phyloP scores from a whole-genome alignment of 495 filamentous ascomycete genomes.

The Penicillium antarcticum region DNA sequence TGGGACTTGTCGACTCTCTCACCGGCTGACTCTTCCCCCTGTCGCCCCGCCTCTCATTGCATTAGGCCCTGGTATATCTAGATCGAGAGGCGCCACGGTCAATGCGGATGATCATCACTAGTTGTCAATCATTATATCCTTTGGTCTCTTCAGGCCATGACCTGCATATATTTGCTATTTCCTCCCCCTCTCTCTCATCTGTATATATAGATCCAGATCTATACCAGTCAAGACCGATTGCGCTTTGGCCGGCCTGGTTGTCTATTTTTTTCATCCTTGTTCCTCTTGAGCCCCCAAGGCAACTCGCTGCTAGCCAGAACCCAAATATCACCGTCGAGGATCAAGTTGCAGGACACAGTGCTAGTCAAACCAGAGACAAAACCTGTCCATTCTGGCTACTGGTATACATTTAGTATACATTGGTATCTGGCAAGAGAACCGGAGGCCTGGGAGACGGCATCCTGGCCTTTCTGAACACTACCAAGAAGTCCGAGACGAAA shows the following conservation, averaged over 20 bases:
- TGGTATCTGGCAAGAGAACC: background rate
- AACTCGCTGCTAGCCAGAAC: constrained; percentile 14
- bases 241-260: constrained; percentile 10
- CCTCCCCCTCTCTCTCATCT: background rate
- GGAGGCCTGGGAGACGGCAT: background rate
- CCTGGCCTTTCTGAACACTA: background rate
- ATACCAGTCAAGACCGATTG: constrained; percentile 3
- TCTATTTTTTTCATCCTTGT: constrained; percentile 10
- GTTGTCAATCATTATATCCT: constrained; percentile 15
- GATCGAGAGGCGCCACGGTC: constrained; percentile 11
- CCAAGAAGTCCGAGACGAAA: background rate
- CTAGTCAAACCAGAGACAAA: background rate
- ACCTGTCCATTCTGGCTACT: background rate
- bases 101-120: constrained; percentile 22
- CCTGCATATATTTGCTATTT: constrained; percentile 17
- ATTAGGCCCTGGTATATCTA: constrained; percentile 11
- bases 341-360: background rate
- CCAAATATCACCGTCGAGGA: constrained; percentile 7
- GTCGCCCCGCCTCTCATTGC: constrained; percentile 2
- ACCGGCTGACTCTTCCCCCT: constrained; percentile 5
- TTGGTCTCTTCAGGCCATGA: constrained; percentile 9
- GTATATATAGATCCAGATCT: constrained; percentile 12
- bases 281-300: constrained; percentile 10
- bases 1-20: constrained; percentile 3
- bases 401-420: constrained; percentile 3